Evolutionary conservation across 805 yeast species (phyloP).

Genomic region (Metschnikowia proteae): DNA sequence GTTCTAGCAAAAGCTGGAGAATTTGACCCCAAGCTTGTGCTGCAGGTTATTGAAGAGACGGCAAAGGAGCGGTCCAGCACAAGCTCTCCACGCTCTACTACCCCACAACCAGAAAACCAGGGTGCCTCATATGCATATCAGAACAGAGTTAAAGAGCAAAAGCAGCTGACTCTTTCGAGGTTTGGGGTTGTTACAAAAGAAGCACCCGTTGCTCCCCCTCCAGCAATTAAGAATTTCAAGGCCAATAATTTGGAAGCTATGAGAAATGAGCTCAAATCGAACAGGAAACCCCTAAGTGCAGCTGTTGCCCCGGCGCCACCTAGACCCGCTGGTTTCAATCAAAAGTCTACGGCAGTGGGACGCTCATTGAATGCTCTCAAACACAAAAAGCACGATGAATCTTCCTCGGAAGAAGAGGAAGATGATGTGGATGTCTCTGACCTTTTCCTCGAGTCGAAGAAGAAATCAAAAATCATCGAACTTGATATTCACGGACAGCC

Average conservation of each 20-base stretch:
- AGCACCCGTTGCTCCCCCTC: slow-evolving; percentile 36
- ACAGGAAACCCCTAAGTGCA: slow-evolving; percentile 18
- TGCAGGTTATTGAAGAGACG: slow-evolving; percentile 32
- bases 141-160: slow-evolving; percentile 21
- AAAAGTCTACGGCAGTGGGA: slow-evolving; percentile 30
- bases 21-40: slow-evolving; percentile 53
- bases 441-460: slow-evolving; percentile 35
- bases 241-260: slow-evolving; percentile 33
- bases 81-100: slow-evolving; percentile 9
- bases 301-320: slow-evolving; percentile 44
- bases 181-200: slow-evolving; percentile 32
- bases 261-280: slow-evolving; percentile 27
- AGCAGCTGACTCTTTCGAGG: slow-evolving; percentile 33
- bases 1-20: slow-evolving; percentile 58
- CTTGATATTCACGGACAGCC: slow-evolving; percentile 45
- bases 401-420: slow-evolving; percentile 32
- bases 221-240: slow-evolving; percentile 27
- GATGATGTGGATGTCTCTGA: slow-evolving; percentile 38
- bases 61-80: slow-evolving; percentile 33
- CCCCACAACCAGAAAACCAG: background rate
- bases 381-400: slow-evolving; percentile 27
- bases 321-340: slow-evolving; percentile 52
- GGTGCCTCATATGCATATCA: slow-evolving; percentile 18
- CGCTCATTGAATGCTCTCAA: slow-evolving; percentile 35
- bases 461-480: slow-evolving; percentile 36